These are phyloP conservation scores for Hyphochytrium catenoides DNA, from an alignment of 352 stramenopile genomes.

Conservation along the genomic window DNA sequence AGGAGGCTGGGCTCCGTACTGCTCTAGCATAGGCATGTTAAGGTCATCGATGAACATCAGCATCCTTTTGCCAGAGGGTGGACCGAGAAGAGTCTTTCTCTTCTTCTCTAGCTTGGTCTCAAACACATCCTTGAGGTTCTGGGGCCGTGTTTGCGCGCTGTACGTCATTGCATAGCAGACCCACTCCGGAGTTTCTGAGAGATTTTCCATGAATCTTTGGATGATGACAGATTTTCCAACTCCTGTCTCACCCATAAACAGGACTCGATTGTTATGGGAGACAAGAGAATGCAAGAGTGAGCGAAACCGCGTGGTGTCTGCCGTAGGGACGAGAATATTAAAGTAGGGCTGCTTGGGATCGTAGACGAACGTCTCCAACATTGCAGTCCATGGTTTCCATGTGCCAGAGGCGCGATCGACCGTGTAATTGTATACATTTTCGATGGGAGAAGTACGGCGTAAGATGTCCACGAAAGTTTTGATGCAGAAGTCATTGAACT, in stretches of 20 bases:
- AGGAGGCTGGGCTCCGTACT: slow-evolving; percentile 71
- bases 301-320: slow-evolving; percentile 78
- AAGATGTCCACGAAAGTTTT: slow-evolving; percentile 24
- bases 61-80: slow-evolving; percentile 43
- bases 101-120: slow-evolving; percentile 57
- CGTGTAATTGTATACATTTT: slow-evolving; percentile 57
- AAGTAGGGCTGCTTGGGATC: slow-evolving; percentile 67
- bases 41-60: slow-evolving; percentile 73
- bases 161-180: slow-evolving; percentile 65
- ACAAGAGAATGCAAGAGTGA: slow-evolving; percentile 70
- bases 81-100: slow-evolving; percentile 44
- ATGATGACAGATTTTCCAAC: slow-evolving; percentile 81
- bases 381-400: slow-evolving; percentile 60
- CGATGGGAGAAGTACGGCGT: slow-evolving; percentile 17
- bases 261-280: slow-evolving; percentile 44
- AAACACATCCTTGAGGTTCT: slow-evolving; percentile 53
- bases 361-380: slow-evolving; percentile 67
- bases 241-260: slow-evolving; percentile 71
- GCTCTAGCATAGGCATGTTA: slow-evolving; percentile 75
- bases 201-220: slow-evolving; percentile 62
- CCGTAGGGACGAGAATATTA: slow-evolving; percentile 76
- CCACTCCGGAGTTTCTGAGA: slow-evolving; percentile 47
- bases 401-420: slow-evolving; percentile 37
- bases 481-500: slow-evolving; percentile 68
- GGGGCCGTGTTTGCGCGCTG: slow-evolving; percentile 59